A percentile compares a stretch with the other conserved stretches of the same genome.
phyloP scores from a whole-genome alignment of 129 eudicot genomes.

The Mikania micrantha region DNA sequence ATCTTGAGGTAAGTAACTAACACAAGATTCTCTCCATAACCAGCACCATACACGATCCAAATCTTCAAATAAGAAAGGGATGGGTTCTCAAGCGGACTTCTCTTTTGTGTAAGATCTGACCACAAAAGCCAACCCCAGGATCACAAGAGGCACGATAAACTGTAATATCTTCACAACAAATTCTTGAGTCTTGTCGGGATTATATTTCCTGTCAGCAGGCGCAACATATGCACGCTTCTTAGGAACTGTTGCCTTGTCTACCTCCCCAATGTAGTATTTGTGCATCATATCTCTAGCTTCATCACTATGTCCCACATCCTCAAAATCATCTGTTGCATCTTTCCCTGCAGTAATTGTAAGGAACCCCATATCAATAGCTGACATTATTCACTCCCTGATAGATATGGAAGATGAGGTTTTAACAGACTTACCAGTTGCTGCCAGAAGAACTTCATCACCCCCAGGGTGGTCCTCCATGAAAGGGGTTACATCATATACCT shows the following conservation, averaged over 20 bases:
- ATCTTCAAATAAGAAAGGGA: neutral
- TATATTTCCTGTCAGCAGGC: conserved; percentile 40
- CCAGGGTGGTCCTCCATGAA: conserved; percentile 98
- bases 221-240: conserved; percentile 48
- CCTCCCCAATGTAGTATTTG: conserved; percentile 62
- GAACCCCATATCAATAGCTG: neutral
- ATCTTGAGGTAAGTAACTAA: conserved; percentile 1
- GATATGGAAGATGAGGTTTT: neutral
- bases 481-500: conserved; percentile 92
- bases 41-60: conserved; percentile 20
- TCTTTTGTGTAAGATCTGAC: conserved; percentile 80
- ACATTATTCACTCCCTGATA: neutral
- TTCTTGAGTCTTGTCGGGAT: conserved; percentile 57
- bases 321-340: conserved; percentile 92
- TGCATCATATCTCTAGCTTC: conserved; percentile 69
- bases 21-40: conserved; percentile 8
- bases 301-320: conserved; percentile 91
- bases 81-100: conserved; percentile 32
- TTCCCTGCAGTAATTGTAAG: conserved; percentile 46
- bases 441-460: conserved; percentile 86
- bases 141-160: conserved; percentile 71
- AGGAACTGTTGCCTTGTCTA: conserved; percentile 72
- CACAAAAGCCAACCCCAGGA: conserved; percentile 67
- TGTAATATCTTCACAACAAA: conserved; percentile 69
- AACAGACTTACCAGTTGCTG: conserved; percentile 68